Base-by-base conservation (phyloP, 2,329 filamentous ascomycete species). In the Epichloe typhina region DNA sequence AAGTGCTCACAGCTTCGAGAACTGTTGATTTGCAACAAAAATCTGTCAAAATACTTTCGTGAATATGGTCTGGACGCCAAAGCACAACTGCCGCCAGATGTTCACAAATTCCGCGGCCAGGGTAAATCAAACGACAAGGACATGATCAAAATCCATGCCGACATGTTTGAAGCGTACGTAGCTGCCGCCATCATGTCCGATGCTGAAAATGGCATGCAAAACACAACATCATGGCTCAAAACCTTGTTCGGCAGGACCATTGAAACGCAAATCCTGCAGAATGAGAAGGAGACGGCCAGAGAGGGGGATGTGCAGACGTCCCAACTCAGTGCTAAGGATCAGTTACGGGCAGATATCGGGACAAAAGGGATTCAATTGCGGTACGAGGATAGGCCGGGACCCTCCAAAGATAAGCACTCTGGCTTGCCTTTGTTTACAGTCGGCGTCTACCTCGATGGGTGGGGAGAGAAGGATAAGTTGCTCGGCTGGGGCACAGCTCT, bases 91-190 rank as follows among this genome's bases (percentile, higher is more conserved):
- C 83, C 76, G 1, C 56, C 57, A 2, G 72, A 74, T 54, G 69
- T 68, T 23, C 60, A 55, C 45, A 66, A 60, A 26, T 52, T 54
- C 5, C 48, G 58, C 5, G 59, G 62, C 8, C 56, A 55, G 19
- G 59, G 59, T 13, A 61, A 55, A 11, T 62, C 63, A 5, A 75
- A 60, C 51, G 66, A 61, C 62, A 82, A 76, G 62, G 76, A 75
- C 41, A 73, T 77, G 53, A 76, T 71, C 13, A 96, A 96, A 65
- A 80, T 88, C 9, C 74, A 86, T 51, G 90, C 84, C 8, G 91
- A 97, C 62, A 76, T 96, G 17, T 94, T 96, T 59, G 91, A 97
- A 64, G 86, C 91, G 0, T 96, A 94, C 58, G 79, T 95, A 15
- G 90, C 86, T 8, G 90, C 85, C 3, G 68, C 90, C 5, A 76